These are phyloP conservation scores for Aquilaria agallochum DNA, from an alignment of 441 rosid species.

Conservation along the genomic window DNA sequence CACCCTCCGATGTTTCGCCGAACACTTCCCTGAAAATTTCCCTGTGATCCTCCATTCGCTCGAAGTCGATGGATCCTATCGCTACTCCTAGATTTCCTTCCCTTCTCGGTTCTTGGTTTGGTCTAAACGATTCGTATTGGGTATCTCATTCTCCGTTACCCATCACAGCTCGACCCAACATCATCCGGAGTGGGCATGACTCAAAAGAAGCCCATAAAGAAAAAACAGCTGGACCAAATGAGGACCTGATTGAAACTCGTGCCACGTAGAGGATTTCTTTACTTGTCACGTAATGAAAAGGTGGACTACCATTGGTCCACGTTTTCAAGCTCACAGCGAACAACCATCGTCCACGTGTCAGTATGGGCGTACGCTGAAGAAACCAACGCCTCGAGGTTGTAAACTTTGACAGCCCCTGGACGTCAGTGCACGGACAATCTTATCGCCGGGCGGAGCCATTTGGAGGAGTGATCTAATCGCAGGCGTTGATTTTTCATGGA, in stretches of 20 bases:
- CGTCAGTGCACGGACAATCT: conserved; percentile 3
- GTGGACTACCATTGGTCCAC: background rate
- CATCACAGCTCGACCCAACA: conserved; percentile 1
- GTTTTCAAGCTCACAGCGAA: background rate
- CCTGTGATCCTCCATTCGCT: conserved; percentile 27
- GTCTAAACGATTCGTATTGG: background rate
- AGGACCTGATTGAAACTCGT: background rate
- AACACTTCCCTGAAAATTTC: conserved; percentile 48
- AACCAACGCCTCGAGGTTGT: background rate
- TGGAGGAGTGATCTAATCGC: background rate
- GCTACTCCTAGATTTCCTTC: no score
- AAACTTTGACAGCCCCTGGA: conserved; percentile 3
- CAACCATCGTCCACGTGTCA: background rate
- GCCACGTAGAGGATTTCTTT: background rate
- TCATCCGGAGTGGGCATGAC: background rate
- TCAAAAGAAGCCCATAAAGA: background rate
- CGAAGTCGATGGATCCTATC: no score
- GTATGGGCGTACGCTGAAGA: background rate
- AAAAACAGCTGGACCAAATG: background rate
- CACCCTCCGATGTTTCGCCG: conserved; percentile 54
- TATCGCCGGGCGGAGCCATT: conserved; percentile 10
- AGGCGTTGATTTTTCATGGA: conserved; percentile 4
- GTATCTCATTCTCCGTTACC: no score
- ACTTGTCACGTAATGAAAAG: background rate
- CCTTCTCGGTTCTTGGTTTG: background rate